Percentiles rank a stretch among this genome's conserved stretches.
These are phyloP conservation scores for Chlamydomonas eustigma DNA, from an alignment of 139 green algal species.

Conservation along the genomic window DNA sequence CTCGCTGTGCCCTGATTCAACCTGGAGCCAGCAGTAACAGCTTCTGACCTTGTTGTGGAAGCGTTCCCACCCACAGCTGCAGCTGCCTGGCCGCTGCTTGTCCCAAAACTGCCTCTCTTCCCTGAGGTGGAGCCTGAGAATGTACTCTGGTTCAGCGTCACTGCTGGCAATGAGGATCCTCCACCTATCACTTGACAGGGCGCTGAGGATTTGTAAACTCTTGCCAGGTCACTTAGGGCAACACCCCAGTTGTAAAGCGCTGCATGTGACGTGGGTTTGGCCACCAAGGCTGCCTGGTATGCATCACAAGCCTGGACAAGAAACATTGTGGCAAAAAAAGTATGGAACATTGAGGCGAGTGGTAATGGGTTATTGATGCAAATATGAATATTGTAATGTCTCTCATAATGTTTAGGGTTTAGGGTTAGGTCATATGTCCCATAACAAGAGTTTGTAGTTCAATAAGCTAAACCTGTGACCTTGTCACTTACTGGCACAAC, in stretches of 20 bases:
- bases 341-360: no score
- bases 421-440: no score
- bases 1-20: neutral
- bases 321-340: no score
- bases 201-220: neutral
- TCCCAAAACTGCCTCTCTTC: no score
- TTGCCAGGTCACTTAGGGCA: conserved; percentile 65
- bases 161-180: neutral
- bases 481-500: no score
- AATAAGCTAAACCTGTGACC: no score
- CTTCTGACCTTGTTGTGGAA: neutral
- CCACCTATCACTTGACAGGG: no score
- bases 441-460: no score
- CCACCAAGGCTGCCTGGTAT: conserved; percentile 43
- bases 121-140: no score
- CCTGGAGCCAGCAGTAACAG: neutral
- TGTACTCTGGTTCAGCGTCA: neutral
- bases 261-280: conserved; percentile 33
- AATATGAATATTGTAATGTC: no score
- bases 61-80: neutral
- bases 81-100: neutral
- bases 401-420: no score
- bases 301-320: conserved; percentile 45
- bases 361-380: neutral
- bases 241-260: conserved; percentile 80